Base-by-base conservation (phyloP, 1,284 basidiomycete genomes). In the Rhodotorula sp. region DNA sequence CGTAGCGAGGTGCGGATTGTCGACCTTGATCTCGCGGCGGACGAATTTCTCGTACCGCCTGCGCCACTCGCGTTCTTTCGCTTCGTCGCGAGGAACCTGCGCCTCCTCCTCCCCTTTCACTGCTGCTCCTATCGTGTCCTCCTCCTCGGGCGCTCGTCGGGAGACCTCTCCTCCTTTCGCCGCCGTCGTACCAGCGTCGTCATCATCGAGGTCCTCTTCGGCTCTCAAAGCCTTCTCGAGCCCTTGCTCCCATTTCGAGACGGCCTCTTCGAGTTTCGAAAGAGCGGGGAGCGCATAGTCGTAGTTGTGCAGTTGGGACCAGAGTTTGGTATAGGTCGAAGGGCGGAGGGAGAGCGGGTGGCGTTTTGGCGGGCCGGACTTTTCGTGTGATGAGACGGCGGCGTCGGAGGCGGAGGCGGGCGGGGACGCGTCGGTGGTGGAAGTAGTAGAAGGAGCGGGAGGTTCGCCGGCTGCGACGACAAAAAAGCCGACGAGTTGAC, bases 401-500 rank as follows among this genome's bases (percentile, higher is more conserved):
- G 21, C 5, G 46, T 54, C 16, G 21, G 54, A 18, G 31, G 29
- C 14, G 60, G 31, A 26, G 15, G 46, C 26, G 8, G 26, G 5
- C 16, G 59, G 3, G 21, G 46, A 34, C 39, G 51, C 0, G 46
- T 31, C 8, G 51, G n/a, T 26, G 20, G 31, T 6, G 8, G 26
- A 3, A 3, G 39, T 29, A 3, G 39, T 29, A 12, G 26, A 29
- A 3, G 3, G 12, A 26, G 39, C 23, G 10, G 43, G 15, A 5
- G 66, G 60, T 47, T 68, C 67, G n/a, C 67, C 67, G 23, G n/a
- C 34, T 1, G 70, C 75, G 43, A 92, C 80, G 23, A 87, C 86
- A 80, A 97, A 96, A 83, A 97, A 97, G 0, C 91, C 93, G 2
- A 92, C 95, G 20, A 95, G 86, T 6, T 91, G 90, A 4, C 85